phyloP scores from a whole-genome alignment of 148 eudicot species.

The Gaultheria prostrata region DNA sequence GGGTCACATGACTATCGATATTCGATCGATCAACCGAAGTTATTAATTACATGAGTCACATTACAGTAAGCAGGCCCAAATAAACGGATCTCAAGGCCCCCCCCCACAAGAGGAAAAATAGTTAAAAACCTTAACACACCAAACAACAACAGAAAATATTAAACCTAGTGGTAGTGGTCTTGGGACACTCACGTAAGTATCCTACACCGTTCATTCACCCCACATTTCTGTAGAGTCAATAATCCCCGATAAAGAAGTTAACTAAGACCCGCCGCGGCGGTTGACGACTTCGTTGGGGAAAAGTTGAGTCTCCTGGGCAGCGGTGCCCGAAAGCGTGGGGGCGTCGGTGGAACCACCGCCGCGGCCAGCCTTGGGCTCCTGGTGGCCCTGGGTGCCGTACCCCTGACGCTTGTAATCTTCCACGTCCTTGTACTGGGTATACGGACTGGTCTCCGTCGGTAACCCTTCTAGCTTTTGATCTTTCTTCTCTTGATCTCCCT shows the following conservation, averaged over 20 bases:
- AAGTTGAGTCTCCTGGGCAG: conserved; percentile 10
- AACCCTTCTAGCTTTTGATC: conserved; percentile 32
- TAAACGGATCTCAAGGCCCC: too few species aligned
- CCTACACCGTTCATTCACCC: too few species aligned
- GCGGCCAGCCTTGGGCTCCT: conserved; percentile 43
- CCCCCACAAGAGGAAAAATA: too few species aligned
- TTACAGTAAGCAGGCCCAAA: too few species aligned
- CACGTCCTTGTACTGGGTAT: conserved; percentile 70
- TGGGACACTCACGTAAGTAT: too few species aligned
- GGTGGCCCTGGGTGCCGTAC: conserved; percentile 84
- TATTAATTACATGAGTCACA: too few species aligned
- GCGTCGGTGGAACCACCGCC: conserved; percentile 77
- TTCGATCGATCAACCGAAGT: too few species aligned
- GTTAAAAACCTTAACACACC: too few species aligned
- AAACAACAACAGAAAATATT: too few species aligned
- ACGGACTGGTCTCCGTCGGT: conserved; percentile 73
- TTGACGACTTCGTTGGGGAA: conserved; percentile 39
- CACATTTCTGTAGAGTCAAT: too few species aligned
- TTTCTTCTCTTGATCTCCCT: conserved; percentile 19
- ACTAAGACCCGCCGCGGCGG: conserved; percentile 42
- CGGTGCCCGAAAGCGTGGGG: conserved; percentile 51
- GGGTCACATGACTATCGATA: too few species aligned
- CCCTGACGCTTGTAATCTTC: conserved; percentile 89
- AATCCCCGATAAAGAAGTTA: neutral
- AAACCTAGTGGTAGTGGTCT: too few species aligned